Base-by-base conservation (phyloP, 164 flowering plant species). In the Dillenia suffruticosa region DNA sequence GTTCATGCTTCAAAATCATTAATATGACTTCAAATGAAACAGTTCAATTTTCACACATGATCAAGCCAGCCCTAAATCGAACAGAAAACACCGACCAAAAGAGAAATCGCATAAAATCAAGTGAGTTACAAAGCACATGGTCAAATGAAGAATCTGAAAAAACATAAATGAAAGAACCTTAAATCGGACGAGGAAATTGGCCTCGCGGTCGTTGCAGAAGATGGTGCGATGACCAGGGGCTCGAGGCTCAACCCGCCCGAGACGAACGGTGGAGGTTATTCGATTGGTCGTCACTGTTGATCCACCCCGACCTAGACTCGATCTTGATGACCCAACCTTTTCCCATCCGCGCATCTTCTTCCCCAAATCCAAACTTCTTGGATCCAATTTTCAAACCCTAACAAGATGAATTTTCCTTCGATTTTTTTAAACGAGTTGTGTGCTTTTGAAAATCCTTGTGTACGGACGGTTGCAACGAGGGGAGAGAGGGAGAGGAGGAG, bases 211-310 rank as follows among this genome's bases (percentile, higher is more conserved):
- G 57, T 90, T 90, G 68, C 92, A 93, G 72, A 62, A 77, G 61
- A 93, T 82, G 56, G 89, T 87, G 56, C 97, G 91, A 52, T 84
- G 76, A 68, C 83, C 75, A 3, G 98, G 97, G 2, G 96, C 92
- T 77, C 87, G 98, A 2, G 98, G 96, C 77, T 81, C 88, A 52
- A 90, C 82, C 3, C 86, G 79, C 11, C 98, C 97, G 49, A 93
- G 84, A 24, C 76, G 83, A 56, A 87, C 83, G 58, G 90, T 79
- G 47, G 19, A 70, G 69, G 44, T 71, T 74, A 60, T 17, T 14
- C 72, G 56, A 22, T 12, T 53, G 49, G 11, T 74, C 62, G 15
- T 4, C 58, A 24, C 61, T 45, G 12, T 49, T 45, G 8, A 51
- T 22, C 59, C 53, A 15, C n/a, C 24, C 12, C 66, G 63, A 12